Base-by-base conservation (phyloP, 2,329 filamentous ascomycete genomes). In the Stylonectria norvegica region DNA sequence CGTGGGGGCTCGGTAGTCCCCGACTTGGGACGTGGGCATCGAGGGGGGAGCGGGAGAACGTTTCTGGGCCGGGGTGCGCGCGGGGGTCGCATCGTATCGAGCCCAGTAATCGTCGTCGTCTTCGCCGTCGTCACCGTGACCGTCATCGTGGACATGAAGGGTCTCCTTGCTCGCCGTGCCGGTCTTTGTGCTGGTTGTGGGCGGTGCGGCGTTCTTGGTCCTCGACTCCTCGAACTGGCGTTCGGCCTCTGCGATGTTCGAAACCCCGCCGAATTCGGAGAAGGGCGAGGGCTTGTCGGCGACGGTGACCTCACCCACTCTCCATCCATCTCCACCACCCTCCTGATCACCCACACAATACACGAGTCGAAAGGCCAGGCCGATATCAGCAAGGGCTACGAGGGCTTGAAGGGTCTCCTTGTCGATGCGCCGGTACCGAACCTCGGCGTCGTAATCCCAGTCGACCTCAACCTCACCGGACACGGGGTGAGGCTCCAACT, bases 41-140 rank as follows among this genome's bases (percentile, higher is more conserved):
- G 52, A 53, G 11, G 59, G 38, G 54, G 83, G 83, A 10, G 77
- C 81, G 4, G 83, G 82, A 4, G 82, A 84, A 17, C 69, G 72
- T 55, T 83, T 79, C 16, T 70, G 64, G 5, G 75, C 79, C 1
- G 83, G 82, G 8, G 82, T 86, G 31, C 74, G 71, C 2, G 75
- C 73, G 2, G 85, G 83, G 4, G 83, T 87, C 18, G 78, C 76
- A 59, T 88, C 85, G 61, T 91, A 90, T 45, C 80, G 77, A 20
- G 79, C 83, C 86, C 86, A 91, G 62, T 91, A 91, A 52, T 82
- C 83, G 49, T 87, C 85, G 46, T 89, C 83, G 20, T 86, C 83
- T 16, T 85, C 83, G 0, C 81, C 80, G 1, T 82, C 78, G 1
- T 73, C 67, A 1, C 58, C 55, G 9, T 46, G 43, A 2, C 39